Conservation (phyloP, 345 rosid genomes). For the Eucalyptus regnans region DNA sequence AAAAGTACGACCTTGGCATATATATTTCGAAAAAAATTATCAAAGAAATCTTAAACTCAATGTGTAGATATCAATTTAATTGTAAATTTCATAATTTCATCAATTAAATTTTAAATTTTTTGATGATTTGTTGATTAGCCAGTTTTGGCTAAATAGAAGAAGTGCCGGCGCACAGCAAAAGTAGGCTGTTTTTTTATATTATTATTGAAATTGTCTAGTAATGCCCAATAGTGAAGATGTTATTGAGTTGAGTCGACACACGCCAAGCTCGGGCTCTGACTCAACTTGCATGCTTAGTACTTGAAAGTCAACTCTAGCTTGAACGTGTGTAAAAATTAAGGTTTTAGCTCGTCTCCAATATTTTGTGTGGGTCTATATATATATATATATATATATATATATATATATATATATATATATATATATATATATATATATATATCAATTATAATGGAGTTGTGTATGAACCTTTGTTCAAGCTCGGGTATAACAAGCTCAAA, state of each 20-base stretch:
- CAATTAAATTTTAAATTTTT: too few species aligned
- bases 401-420: too few species aligned
- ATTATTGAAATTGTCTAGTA: background rate
- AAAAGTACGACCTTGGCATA: too few species aligned
- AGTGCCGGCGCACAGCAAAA: background rate
- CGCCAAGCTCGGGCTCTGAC: background rate
- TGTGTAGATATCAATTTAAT: too few species aligned
- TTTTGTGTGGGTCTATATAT: too few species aligned
- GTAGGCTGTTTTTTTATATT: too few species aligned
- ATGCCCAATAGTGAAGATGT: background rate
- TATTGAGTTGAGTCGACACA: background rate
- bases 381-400: too few species aligned
- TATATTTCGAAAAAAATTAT: too few species aligned
- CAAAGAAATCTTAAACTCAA: background rate
- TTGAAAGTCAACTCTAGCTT: background rate
- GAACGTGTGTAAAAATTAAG: background rate
- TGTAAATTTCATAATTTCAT: too few species aligned
- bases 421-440: too few species aligned
- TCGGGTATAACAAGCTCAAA: background rate
- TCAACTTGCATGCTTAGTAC: background rate
- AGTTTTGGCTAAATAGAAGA: background rate
- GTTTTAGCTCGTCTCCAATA: background rate
- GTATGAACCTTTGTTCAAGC: background rate
- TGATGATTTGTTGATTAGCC: background rate
- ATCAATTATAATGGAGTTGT: background rate